Percentiles rank a stretch among this genome's conserved stretches.
phyloP scores from a whole-genome alignment of 1,284 basidiomycete species.

The Leccinum angustisporum region DNA sequence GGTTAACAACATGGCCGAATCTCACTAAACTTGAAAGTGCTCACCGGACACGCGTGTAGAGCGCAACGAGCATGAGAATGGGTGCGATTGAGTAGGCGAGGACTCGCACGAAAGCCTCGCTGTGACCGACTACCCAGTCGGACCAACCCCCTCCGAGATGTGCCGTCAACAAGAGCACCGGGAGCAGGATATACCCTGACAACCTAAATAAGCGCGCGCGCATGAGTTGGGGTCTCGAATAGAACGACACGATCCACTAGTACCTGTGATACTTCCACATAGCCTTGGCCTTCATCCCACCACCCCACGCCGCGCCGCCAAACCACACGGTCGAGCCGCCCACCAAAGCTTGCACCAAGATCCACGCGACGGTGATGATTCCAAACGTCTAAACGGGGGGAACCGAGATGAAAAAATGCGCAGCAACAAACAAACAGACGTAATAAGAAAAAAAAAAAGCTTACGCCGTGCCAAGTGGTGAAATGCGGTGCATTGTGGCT shows the following conservation, averaged over 20 bases:
- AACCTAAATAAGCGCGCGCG: conserved; percentile 38
- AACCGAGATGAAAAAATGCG: conserved; percentile 4
- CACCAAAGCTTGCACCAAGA: conserved; percentile 52
- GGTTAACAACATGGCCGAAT: conserved; percentile 4
- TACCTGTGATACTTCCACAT: conserved; percentile 80
- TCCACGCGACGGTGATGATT: conserved; percentile 51
- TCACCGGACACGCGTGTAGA: conserved; percentile 50
- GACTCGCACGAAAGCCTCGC: conserved; percentile 41
- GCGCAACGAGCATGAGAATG: conserved; percentile 37
- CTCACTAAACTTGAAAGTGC: conserved; percentile 15
- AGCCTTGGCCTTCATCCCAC: conserved; percentile 60
- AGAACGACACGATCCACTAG: not conserved
- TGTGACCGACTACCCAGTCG: conserved; percentile 46
- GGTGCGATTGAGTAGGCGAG: conserved; percentile 58
- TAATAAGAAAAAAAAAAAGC: conserved; percentile 21
- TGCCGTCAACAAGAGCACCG: conserved; percentile 52
- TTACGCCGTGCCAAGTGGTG: conserved; percentile 66
- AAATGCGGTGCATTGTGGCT: conserved; percentile 51
- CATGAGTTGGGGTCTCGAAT: not conserved
- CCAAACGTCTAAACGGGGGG: conserved; percentile 51
- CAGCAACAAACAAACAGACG: not conserved
- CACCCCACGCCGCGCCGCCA: conserved; percentile 60
- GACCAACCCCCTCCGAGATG: conserved; percentile 69
- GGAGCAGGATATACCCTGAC: conserved; percentile 65
- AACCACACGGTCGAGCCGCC: conserved; percentile 74